phyloP scores from a whole-genome alignment of 2,329 filamentous ascomycete genomes.

The Aureobasidium sp. region DNA sequence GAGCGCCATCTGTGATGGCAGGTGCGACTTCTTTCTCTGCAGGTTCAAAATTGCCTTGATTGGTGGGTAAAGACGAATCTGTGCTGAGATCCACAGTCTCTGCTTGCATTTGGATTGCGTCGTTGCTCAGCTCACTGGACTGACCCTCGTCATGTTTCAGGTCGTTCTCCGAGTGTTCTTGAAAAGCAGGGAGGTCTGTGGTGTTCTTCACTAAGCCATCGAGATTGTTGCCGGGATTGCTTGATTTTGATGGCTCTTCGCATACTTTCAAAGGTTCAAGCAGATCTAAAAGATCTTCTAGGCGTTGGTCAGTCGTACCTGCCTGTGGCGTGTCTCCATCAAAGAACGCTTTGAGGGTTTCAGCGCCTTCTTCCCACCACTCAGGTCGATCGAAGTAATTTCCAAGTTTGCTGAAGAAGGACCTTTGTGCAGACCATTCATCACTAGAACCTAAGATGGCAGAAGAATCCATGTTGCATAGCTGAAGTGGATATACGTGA shows the following conservation, averaged over 20 bases:
- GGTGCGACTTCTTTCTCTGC: background rate
- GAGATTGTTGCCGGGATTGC: background rate
- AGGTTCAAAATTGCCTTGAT: background rate
- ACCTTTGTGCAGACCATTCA: background rate
- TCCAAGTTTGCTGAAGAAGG: background rate
- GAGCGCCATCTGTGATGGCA: background rate
- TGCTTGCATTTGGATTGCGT: background rate
- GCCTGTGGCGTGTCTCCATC: background rate
- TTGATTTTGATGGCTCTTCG: background rate
- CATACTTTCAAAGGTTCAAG: background rate
- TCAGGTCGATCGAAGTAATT: background rate
- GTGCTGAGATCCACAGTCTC: background rate
- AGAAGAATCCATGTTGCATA: background rate
- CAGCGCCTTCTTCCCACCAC: constrained; percentile 4
- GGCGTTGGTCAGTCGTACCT: background rate
- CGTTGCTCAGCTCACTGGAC: background rate
- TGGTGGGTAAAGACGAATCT: background rate
- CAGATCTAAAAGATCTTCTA: background rate
- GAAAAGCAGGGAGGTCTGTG: background rate
- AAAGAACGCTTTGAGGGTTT: background rate
- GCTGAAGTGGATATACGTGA: background rate
- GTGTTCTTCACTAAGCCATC: background rate
- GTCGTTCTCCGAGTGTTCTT: no score
- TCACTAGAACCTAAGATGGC: background rate
- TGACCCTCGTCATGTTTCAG: no score